Evolutionary conservation across 192 early-diverging fungal species (phyloP).

Genomic region (Lobosporangium transversale): DNA sequence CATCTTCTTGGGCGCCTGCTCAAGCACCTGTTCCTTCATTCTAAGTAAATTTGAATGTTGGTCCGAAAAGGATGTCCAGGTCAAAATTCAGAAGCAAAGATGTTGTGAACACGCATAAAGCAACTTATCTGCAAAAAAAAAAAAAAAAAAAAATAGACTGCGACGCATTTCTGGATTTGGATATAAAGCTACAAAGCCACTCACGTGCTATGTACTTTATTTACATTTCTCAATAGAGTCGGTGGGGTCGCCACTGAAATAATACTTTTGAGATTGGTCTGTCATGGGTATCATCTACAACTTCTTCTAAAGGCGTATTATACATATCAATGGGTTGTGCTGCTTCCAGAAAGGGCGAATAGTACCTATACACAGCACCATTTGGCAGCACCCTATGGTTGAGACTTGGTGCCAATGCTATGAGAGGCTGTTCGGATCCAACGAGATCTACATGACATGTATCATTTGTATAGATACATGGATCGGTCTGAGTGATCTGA

Average conservation of each 20-base stretch:
- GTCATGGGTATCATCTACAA: too few species aligned
- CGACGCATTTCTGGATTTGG: background rate
- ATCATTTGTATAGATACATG: too few species aligned
- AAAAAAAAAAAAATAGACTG: conserved; percentile 21
- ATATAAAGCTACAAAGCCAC: conserved; percentile 7
- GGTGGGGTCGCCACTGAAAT: conserved; percentile 38
- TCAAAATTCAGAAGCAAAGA: conserved; percentile 3
- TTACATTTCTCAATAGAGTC: conserved; percentile 1
- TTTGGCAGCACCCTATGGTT: too few species aligned
- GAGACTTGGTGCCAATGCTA: too few species aligned
- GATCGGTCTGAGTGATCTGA: too few species aligned
- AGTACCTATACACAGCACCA: too few species aligned
- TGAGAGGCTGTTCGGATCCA: too few species aligned
- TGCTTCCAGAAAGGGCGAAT: too few species aligned
- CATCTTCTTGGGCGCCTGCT: conserved; percentile 75
- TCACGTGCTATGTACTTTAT: conserved; percentile 3
- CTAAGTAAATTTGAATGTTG: conserved; percentile 6
- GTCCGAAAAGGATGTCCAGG: conserved; percentile 19
- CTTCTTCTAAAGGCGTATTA: too few species aligned
- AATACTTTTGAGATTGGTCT: background rate
- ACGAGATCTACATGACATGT: too few species aligned
- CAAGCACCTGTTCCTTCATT: conserved; percentile 85
- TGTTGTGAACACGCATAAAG: background rate
- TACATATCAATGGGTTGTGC: too few species aligned
- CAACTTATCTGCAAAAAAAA: conserved; percentile 5